These are phyloP conservation scores for Penicillium sp. DNA, from an alignment of 2,329 filamentous ascomycete genomes.

Conservation along the genomic window DNA sequence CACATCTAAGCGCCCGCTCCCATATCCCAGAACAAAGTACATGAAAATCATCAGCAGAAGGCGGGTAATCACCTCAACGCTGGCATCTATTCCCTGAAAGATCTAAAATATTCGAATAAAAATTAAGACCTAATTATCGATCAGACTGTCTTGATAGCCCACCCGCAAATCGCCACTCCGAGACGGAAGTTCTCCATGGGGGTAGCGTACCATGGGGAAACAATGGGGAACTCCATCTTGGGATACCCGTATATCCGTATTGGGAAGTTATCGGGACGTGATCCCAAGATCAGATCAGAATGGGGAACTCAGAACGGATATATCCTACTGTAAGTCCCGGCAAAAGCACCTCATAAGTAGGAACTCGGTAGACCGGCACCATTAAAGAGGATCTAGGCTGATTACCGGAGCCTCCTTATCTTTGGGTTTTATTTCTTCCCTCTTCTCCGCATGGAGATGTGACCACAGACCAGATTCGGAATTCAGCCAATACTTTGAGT, in stretches of 20 bases:
- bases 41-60: slow-evolving; percentile 19
- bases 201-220: slow-evolving; percentile 23
- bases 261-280: not conserved
- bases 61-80: slow-evolving; percentile 15
- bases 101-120: not conserved
- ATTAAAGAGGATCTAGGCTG: not conserved
- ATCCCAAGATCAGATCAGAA: not conserved
- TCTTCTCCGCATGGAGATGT: not conserved
- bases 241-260: not conserved
- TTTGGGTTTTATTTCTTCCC: not conserved
- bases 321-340: not conserved
- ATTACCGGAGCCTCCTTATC: not conserved
- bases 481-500: not conserved
- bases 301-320: not conserved
- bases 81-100: slow-evolving; percentile 2
- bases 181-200: slow-evolving; percentile 21
- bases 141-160: not conserved
- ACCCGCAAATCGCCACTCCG: slow-evolving; percentile 17
- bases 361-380: slow-evolving; percentile 1
- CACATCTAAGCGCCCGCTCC: not conserved
- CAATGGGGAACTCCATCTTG: slow-evolving; percentile 4
- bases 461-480: not conserved
- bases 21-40: not conserved
- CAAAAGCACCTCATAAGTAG: not conserved
- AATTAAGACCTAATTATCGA: not conserved